Percentiles rank a stretch among this genome's conserved stretches.
phyloP scores from a whole-genome alignment of 2,329 filamentous ascomycete species.

The Cytospora chrysosperma region DNA sequence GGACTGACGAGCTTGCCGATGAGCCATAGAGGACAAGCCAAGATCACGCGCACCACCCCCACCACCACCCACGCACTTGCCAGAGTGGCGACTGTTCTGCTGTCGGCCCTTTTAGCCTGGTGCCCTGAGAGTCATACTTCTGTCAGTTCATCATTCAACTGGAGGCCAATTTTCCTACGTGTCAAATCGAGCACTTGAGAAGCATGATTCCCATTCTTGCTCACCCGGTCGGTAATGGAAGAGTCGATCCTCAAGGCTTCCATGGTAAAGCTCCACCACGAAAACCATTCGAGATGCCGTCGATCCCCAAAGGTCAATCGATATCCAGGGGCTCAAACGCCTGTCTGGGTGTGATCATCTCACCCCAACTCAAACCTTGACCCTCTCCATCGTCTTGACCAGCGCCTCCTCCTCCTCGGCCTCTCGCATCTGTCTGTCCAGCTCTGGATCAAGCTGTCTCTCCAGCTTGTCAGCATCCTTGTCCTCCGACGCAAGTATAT shows the following conservation, averaged over 20 bases:
- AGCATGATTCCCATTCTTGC: not conserved
- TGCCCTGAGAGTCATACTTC: not conserved
- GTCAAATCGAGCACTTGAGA: not conserved
- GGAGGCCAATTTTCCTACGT: too few relatives aligned
- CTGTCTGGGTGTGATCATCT: not conserved
- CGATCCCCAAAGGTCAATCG: not conserved
- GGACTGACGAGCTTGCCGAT: too few relatives aligned
- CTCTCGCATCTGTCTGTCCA: conserved; percentile 11
- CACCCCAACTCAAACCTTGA: conserved; percentile 12
- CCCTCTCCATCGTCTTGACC: conserved; percentile 18
- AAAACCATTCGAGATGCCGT: not conserved
- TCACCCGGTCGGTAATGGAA: not conserved
- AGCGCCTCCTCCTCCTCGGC: conserved; percentile 5
- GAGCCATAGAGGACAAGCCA: too few relatives aligned
- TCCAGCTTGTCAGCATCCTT: conserved; percentile 25
- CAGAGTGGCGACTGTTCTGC: not conserved
- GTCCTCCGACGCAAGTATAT: conserved; percentile 17
- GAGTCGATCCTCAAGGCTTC: not conserved
- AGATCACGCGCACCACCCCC: too few relatives aligned
- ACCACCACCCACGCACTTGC: not conserved
- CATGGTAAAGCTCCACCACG: not conserved
- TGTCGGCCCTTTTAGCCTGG: not conserved
- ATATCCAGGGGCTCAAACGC: not conserved
- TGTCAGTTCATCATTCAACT: not conserved
- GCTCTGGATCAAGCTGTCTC: conserved; percentile 21